Evolutionary conservation across 768 basidiomycete species (phyloP).

Genomic region (Myochromella boudieri): DNA sequence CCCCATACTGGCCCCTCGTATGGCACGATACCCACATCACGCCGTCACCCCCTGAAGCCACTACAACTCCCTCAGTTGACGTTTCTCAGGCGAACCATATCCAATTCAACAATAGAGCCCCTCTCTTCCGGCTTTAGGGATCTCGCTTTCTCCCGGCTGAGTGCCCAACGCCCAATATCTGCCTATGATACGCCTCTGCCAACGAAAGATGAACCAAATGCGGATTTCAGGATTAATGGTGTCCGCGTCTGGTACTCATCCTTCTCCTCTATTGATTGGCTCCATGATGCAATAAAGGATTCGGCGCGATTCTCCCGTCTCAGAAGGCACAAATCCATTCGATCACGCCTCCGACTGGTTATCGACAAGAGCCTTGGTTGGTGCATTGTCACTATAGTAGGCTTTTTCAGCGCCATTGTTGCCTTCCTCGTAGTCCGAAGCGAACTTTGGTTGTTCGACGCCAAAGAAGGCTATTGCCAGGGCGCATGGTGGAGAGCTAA

Average conservation of each 20-base stretch:
- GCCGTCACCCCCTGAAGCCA: conserved; percentile 36
- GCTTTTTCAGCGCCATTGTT: conserved; percentile 79
- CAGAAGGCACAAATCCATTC: conserved; percentile 65
- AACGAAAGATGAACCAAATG: conserved; percentile 40
- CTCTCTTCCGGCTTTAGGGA: conserved; percentile 38
- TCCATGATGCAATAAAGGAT: conserved; percentile 95
- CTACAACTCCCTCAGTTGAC: conserved; percentile 35
- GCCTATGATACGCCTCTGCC: conserved; percentile 64
- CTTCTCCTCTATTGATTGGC: conserved; percentile 92
- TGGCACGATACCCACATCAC: conserved; percentile 49
- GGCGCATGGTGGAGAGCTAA: conserved; percentile 70
- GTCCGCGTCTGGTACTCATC: conserved; percentile 90
- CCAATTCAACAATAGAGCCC: conserved; percentile 37
- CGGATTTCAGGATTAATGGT: conserved; percentile 76
- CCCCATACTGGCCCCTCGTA: conserved; percentile 42
- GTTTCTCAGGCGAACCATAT: conserved; percentile 31
- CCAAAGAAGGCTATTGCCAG: conserved; percentile 88
- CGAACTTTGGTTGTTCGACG: conserved; percentile 89
- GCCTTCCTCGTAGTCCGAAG: conserved; percentile 85
- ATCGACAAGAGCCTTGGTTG: conserved; percentile 84
- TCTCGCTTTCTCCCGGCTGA: conserved; percentile 39
- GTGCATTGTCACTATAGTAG: conserved; percentile 87
- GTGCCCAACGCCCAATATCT: conserved; percentile 62
- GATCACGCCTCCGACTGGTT: conserved; percentile 60
- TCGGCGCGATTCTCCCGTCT: conserved; percentile 78